phyloP scores from a whole-genome alignment of 805 yeast species.

The Hanseniaspora lachancei region DNA sequence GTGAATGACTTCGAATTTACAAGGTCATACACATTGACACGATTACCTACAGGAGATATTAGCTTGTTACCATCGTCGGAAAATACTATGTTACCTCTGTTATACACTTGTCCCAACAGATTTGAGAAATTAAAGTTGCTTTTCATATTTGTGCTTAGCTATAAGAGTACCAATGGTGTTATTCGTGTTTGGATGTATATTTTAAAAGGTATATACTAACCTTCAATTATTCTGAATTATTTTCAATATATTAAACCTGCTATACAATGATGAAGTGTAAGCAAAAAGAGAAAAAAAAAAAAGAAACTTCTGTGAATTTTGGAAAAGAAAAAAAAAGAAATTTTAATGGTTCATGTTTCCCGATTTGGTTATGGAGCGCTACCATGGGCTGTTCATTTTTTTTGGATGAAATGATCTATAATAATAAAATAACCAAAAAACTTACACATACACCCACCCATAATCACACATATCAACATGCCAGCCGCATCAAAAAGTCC shows the following conservation, averaged over 20 bases:
- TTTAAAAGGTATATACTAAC: not conserved
- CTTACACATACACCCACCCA: not conserved
- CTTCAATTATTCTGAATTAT: not conserved
- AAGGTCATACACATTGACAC: slow-evolving; percentile 80
- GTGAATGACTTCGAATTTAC: slow-evolving; percentile 77
- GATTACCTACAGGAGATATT: slow-evolving; percentile 85
- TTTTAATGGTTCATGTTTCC: not conserved
- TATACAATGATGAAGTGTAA: not conserved
- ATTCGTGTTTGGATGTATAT: not conserved
- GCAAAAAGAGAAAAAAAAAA: not conserved
- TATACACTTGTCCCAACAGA: slow-evolving; percentile 83
- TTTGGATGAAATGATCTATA: no score
- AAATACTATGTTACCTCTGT: slow-evolving; percentile 80
- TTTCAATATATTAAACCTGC: no score
- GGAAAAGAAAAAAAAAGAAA: not conserved
- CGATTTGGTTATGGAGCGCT: not conserved
- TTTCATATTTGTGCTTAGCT: slow-evolving; percentile 39
- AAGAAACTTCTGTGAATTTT: not conserved
- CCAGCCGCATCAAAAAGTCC: slow-evolving; percentile 16
- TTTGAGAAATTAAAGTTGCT: slow-evolving; percentile 83
- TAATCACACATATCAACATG: slow-evolving; percentile 8
- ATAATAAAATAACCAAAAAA: no score
- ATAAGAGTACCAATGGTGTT: not conserved
- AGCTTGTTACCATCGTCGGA: slow-evolving; percentile 75
- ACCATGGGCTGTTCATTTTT: not conserved